phyloP scores from a whole-genome alignment of 495 filamentous ascomycete species.

The Aspergillus incahuasiensis region DNA sequence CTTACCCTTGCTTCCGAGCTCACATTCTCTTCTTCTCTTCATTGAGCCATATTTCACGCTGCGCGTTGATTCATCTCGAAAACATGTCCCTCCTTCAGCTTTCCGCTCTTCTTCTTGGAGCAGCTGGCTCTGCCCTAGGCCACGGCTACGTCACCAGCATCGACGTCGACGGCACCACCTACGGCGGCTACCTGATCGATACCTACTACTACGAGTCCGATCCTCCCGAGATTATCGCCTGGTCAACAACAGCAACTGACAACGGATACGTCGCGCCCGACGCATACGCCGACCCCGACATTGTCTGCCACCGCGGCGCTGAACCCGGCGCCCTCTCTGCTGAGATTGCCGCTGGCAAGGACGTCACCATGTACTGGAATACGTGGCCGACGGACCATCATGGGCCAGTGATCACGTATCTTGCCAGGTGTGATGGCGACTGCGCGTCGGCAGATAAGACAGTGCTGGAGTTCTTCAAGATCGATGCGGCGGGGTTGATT shows the following conservation, averaged over 20 bases:
- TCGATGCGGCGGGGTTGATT: slow-evolving; percentile 58
- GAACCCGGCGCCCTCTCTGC: slow-evolving; percentile 49
- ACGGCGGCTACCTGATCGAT: slow-evolving; percentile 22
- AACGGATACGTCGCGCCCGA: slow-evolving; percentile 54
- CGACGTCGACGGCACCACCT: slow-evolving; percentile 14
- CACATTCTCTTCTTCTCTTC: no score
- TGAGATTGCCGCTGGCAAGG: slow-evolving; percentile 48
- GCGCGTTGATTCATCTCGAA: not conserved
- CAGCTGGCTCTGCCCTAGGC: slow-evolving; percentile 4
- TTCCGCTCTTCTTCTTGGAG: slow-evolving; percentile 6
- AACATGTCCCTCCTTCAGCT: slow-evolving; percentile 15
- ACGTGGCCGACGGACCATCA: slow-evolving; percentile 63
- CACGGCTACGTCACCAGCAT: slow-evolving; percentile 16
- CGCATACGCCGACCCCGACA: slow-evolving; percentile 49
- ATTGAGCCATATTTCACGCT: no score
- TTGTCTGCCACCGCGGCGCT: slow-evolving; percentile 62
- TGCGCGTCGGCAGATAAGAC: slow-evolving; percentile 61
- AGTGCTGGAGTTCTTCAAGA: slow-evolving; percentile 69
- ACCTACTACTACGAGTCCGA: slow-evolving; percentile 28
- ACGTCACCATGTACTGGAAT: slow-evolving; percentile 58
- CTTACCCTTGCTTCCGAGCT: no score
- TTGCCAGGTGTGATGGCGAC: slow-evolving; percentile 64
- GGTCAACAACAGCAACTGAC: slow-evolving; percentile 52
- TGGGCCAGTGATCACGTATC: slow-evolving; percentile 69
- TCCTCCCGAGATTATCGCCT: slow-evolving; percentile 51